Percentiles rank a stretch among this genome's conserved stretches.
These are phyloP conservation scores for Viola pubescens DNA, from an alignment of 441 rosid species.

Conservation along the genomic window DNA sequence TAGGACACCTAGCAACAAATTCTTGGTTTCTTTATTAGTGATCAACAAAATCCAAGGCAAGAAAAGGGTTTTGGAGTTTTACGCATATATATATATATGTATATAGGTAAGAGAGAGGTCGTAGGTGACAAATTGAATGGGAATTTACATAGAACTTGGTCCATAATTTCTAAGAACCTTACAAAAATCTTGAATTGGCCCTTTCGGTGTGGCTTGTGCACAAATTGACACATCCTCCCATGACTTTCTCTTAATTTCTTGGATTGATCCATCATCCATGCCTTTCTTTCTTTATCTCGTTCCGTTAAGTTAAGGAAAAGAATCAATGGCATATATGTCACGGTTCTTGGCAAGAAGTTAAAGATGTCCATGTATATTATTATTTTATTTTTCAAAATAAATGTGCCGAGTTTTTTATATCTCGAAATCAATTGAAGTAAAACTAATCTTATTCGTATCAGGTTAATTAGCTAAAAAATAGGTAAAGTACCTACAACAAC, in stretches of 20 bases:
- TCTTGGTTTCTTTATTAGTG: no score
- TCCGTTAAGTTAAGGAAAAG: background rate
- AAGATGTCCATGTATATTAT: background rate
- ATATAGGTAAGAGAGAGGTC: background rate
- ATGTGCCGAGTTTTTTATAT: no score
- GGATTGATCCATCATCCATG: background rate
- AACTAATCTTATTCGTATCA: no score
- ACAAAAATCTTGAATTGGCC: background rate
- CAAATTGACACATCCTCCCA: background rate
- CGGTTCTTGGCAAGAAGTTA: background rate
- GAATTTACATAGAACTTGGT: background rate
- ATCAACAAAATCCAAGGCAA: background rate
- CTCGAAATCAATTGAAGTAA: no score
- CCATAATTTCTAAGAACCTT: background rate
- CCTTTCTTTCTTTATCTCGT: background rate
- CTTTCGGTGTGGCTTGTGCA: slow-evolving; percentile 8
- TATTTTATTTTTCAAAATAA: no score
- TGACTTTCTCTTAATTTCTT: no score
- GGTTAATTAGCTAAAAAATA: no score
- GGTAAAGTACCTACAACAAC: no score
- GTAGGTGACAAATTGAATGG: background rate
- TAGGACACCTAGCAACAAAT: no score
- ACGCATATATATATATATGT: background rate
- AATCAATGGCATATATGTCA: background rate
- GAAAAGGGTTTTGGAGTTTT: background rate